Evolutionary conservation across 306 rosid species (phyloP), one percentile per base, ranked within the genome.

Genomic region (Pyrus betulifolia): DNA sequence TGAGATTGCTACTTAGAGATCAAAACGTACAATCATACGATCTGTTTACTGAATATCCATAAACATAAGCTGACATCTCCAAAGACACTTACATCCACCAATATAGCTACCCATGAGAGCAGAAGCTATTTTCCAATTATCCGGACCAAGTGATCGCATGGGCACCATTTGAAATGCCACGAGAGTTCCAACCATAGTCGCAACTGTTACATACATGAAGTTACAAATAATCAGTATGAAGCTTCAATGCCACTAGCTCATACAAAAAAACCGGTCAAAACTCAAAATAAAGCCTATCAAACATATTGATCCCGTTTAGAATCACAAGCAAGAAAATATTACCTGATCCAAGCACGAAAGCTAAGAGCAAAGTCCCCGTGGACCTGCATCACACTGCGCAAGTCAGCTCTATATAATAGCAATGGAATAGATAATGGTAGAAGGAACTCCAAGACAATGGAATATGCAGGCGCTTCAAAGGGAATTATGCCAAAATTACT

Each of bases 331-430:
- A 63, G 68, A 57, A 62, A 45, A 27, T 51, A 38, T 15, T 76
- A 89, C 96, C 93, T 71, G 93, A 83, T 13, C 93, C 92, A 72
- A 91, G 88, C 70, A 87, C 54, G 84, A 91, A 91, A 66, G 84
- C 87, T 62, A 88, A 30, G 60, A 89, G 89, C 67, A 89, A 74
- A 18, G 81, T 74, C 54, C 96, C 93, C 1, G 93, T 86, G 21
- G 92, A 84, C 35, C 71, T n/a, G 76, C 27, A 86, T 59, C 42
- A 91, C 90, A 57, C 80, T 77, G 1, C 68, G 75, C 78, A 91
- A 74, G 72, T 89, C 90, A 65, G 93, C 93, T 79, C 86, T 81
- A 80, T 87, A 91, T 69, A 91, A 81, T 25, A 91, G 86, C 86
- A 91, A 76, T 4, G 92, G 93, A 73, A 91, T 75, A 49, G 86